A percentile compares a stretch with the other conserved stretches of the same genome.
These are phyloP conservation scores for Nissolia schottii DNA, from an alignment of 306 rosid species.

Conservation along the genomic window DNA sequence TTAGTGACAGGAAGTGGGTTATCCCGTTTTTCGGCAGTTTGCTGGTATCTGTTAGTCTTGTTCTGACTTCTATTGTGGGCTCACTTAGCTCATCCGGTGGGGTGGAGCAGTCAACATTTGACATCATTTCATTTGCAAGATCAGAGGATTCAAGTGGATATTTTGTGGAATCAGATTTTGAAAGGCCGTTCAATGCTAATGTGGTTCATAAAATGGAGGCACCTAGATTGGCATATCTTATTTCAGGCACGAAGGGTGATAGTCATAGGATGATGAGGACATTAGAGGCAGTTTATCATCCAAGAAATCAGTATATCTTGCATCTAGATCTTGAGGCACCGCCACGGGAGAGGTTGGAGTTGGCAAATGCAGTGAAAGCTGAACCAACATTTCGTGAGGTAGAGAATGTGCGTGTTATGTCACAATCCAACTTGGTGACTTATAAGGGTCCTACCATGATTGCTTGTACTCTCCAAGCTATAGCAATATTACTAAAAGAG, in stretches of 20 bases:
- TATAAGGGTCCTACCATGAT: constrained; percentile 98
- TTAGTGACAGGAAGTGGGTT: constrained; percentile 81
- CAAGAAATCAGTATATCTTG: constrained; percentile 82
- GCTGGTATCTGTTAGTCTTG: constrained; percentile 56
- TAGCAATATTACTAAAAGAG: constrained; percentile 83
- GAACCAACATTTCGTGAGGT: constrained; percentile 74
- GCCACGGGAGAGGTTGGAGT: constrained; percentile 91
- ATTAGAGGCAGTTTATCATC: constrained; percentile 85
- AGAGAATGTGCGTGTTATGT: constrained; percentile 93
- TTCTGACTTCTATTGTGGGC: constrained; percentile 61
- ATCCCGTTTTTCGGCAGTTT: constrained; percentile 82
- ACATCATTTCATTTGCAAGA: constrained; percentile 44
- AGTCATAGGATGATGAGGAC: constrained; percentile 95
- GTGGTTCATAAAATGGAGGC: constrained; percentile 30
- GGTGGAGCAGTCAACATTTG: constrained; percentile 59
- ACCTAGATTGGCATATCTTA: constrained; percentile 89
- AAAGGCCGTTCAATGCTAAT: constrained; percentile 30
- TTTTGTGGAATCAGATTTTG: constrained; percentile 71
- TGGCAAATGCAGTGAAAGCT: constrained; percentile 75
- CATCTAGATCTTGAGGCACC: constrained; percentile 99
- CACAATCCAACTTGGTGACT: constrained; percentile 82
- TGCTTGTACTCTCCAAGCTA: constrained; percentile 96
- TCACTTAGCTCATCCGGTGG: constrained; percentile 41
- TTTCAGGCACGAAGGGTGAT: constrained; percentile 96
- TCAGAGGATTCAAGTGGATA: constrained; percentile 56